phyloP scores from a whole-genome alignment of 495 filamentous ascomycete genomes.

The Talaromyces nanjingensis region DNA sequence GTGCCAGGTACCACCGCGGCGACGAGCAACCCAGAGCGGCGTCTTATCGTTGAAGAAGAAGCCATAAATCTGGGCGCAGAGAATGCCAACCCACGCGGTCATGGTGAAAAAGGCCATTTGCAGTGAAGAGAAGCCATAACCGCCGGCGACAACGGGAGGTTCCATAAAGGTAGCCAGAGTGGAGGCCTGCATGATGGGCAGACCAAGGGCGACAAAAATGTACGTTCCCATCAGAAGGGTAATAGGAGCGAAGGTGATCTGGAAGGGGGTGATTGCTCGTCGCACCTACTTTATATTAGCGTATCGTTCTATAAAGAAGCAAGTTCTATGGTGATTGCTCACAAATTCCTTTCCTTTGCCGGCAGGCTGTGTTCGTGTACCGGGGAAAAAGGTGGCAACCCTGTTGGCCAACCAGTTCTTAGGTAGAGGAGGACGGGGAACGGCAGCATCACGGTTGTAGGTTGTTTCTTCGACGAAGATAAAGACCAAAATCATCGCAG shows the following conservation, averaged over 20 bases:
- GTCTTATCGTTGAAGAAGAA: slow-evolving; percentile 32
- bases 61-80: slow-evolving; percentile 28
- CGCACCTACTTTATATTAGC: slow-evolving; percentile 18
- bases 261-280: slow-evolving; percentile 26
- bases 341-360: slow-evolving; percentile 22
- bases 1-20: slow-evolving; percentile 31
- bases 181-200: slow-evolving; percentile 30
- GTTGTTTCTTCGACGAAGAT: slow-evolving; percentile 41
- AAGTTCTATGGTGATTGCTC: not conserved
- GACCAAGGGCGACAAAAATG: slow-evolving; percentile 39
- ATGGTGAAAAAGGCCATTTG: slow-evolving; percentile 21
- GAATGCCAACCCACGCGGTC: slow-evolving; percentile 31
- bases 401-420: slow-evolving; percentile 28
- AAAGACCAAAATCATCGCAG: slow-evolving; percentile 35
- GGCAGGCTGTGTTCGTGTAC: slow-evolving; percentile 24
- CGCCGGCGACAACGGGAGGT: slow-evolving; percentile 28
- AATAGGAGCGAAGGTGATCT: slow-evolving; percentile 38
- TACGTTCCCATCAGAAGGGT: slow-evolving; percentile 36
- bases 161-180: slow-evolving; percentile 17
- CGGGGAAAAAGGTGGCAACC: slow-evolving; percentile 38
- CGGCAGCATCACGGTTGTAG: slow-evolving; percentile 17
- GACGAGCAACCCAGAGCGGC: slow-evolving; percentile 27
- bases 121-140: slow-evolving; percentile 39
- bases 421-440: slow-evolving; percentile 15
- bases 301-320: not conserved